Evolutionary conservation across 495 filamentous ascomycete species (phyloP), one percentile per base, ranked within the genome.

Genomic region (Apodospora peruviana): DNA sequence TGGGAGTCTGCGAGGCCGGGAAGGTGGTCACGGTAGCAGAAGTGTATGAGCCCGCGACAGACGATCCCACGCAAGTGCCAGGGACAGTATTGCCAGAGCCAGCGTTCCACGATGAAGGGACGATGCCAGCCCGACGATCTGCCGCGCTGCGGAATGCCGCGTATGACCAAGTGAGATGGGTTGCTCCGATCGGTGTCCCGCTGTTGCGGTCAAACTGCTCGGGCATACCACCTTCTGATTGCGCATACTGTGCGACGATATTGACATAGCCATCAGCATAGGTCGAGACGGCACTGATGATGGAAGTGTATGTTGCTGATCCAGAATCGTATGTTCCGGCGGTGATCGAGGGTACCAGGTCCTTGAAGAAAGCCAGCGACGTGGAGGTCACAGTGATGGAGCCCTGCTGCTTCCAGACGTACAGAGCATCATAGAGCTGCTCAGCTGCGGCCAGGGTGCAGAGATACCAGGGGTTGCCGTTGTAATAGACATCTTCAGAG

Each of bases 121-220:
- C 67, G 9, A 73, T 52, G 45, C 73, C 70, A 22, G 63, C 61
- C 40, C 72, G 64, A 40, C 71, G 64, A n/a, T 66, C 72, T 20
- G 76, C 69, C 35, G 78, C 79, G 5, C 80, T 79, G 32, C 83
- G 56, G 66, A 85, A 83, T n/a, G 80, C 66, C 2, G 80, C 78
- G 57, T 81, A 85, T 11, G 79, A 85, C 84, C 84, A 88, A 14
- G 84, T 87, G 14, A 87, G 67, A 55, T 85, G 71, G 10, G 67
- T 49, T 8, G 83, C 84, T 0, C 78, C 80, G n/a, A 79, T 50
- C 9, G 74, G 75, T 0, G 51, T 43, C 37, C 83, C 83, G 43
- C 60, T 64, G 37, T 64, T 57, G 47, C 72, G 74, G 58, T 74
- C 67, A 52, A 70, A 86, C 55, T 87, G 83, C 60, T 87, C 84